A percentile compares a stretch with the other conserved stretches of the same genome.
Conservation (phyloP, 2,329 filamentous ascomycete genomes). For the Talaromyces sp. region DNA sequence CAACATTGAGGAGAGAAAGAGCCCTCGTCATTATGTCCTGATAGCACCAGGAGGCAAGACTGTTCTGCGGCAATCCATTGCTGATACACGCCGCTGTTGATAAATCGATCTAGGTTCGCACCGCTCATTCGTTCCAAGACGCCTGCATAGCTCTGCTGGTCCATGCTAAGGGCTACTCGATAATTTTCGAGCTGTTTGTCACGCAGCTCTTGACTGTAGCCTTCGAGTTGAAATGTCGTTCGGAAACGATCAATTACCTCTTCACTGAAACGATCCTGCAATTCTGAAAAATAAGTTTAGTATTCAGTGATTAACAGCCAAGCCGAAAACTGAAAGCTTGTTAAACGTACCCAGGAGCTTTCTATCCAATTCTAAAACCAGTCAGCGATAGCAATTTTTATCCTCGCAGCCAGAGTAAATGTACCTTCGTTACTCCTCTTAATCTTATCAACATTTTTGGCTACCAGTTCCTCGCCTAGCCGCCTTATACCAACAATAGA, state of each 20-base stretch:
- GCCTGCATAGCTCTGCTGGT: background rate
- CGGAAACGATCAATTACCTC: background rate
- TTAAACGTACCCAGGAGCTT: background rate
- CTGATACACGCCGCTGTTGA: background rate
- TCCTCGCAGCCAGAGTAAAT: background rate
- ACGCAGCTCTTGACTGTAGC: background rate
- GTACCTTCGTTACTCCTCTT: background rate
- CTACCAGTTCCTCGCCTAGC: background rate
- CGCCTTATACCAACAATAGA: background rate
- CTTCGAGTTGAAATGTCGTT: background rate
- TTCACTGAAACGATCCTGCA: background rate
- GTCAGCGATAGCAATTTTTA: background rate
- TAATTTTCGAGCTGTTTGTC: background rate
- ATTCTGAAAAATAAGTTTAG: background rate
- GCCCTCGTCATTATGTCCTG: background rate
- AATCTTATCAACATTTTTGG: background rate
- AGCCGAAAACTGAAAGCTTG: background rate
- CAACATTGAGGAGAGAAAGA: background rate
- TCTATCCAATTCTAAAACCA: background rate
- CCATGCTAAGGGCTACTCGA: background rate
- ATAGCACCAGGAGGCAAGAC: background rate
- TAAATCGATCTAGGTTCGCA: background rate
- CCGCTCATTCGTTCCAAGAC: background rate
- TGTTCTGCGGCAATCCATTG: background rate
- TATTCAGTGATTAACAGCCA: background rate